Base-by-base conservation (phyloP, 2,329 filamentous ascomycete genomes). In the Apiospora arundinis region DNA sequence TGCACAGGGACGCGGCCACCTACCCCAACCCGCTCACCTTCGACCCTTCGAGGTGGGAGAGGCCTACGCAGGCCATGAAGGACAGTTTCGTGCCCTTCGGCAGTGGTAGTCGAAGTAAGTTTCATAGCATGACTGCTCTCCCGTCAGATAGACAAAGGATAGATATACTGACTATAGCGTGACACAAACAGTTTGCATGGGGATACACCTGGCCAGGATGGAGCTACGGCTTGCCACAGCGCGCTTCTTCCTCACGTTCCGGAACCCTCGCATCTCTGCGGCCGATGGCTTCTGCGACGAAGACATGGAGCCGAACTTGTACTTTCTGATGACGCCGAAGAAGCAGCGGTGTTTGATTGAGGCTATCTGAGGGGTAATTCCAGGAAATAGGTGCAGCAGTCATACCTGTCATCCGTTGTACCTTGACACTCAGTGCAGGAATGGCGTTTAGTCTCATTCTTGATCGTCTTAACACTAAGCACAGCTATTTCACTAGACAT, bases 191-290 rank as follows among this genome's bases (percentile, higher is more conserved):
- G 78, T 77, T 4, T 90, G 88, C 73, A 80, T 91, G 21, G 88
- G 88, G 2, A 79, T 88, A n/a, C 86, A 90, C 72, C 81, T 90
- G 16, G 88, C 88, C 0, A 81, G 82, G 18, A 86, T 88, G 78
- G 87, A 90, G 73, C 75, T 90, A 32, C 81, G 87, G 4, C 81
- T 88, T 52, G 85, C 82, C 0, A 80, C 82, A 1, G 85, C 87
- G 0, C 80, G 82, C 12, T 87, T 90, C 77, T 88, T 89, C 77
- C 76, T 72, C 28, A 49, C 72, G 5, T 81, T 80, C 45, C 79
- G 78, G 0, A 74, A 78, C 23, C 76, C 78, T 5, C 75, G 67
- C n/a, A 68, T 78, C 23, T 80, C 79, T 2, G 70, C 70, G 0
- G 69, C 60, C 6, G 77, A 80, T n/a, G 79, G 77, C 45, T 78